A percentile compares a stretch with the other conserved stretches of the same genome.
Conservation (phyloP, 1,284 basidiomycete genomes). For the Ganoderma sp. region DNA sequence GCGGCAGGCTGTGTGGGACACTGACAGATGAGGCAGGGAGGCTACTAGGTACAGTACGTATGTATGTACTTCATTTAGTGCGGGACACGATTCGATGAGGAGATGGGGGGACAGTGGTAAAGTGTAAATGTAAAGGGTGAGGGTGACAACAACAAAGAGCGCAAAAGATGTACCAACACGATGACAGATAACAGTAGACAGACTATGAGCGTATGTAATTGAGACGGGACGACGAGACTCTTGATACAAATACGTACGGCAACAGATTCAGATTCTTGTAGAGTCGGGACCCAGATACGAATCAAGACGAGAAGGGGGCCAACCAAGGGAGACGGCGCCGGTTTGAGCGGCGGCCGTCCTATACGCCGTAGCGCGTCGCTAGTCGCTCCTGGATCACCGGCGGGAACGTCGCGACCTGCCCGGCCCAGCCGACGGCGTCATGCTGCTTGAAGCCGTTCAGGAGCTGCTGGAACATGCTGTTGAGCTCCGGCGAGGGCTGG, state of each 20-base stretch:
- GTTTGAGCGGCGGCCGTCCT: constrained; percentile 11
- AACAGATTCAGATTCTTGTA: constrained; percentile 8
- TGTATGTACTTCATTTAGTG: constrained; percentile 8
- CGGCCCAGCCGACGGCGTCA: constrained; percentile 78
- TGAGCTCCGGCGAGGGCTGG: constrained; percentile 85
- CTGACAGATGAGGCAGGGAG: constrained; percentile 11
- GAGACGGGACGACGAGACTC: constrained; percentile 11
- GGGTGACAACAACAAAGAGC: constrained; percentile 21
- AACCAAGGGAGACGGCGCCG: not conserved
- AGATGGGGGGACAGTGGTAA: constrained; percentile 10
- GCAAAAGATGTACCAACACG: constrained; percentile 19
- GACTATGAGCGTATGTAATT: constrained; percentile 15
- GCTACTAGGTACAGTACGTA: constrained; percentile 8
- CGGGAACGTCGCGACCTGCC: constrained; percentile 79
- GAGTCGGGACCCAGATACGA: constrained; percentile 26
- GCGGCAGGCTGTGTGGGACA: not conserved
- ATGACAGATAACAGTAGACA: constrained; percentile 6
- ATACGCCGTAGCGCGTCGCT: constrained; percentile 78
- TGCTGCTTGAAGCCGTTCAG: constrained; percentile 86
- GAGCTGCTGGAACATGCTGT: constrained; percentile 88
- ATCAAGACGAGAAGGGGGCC: constrained; percentile 22
- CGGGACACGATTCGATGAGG: constrained; percentile 5
- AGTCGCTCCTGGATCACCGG: constrained; percentile 80
- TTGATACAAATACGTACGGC: constrained; percentile 22
- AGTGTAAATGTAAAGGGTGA: constrained; percentile 23